Evolutionary conservation across 73 alveolate species (phyloP).

Genomic region (Uronychia binucleata): DNA sequence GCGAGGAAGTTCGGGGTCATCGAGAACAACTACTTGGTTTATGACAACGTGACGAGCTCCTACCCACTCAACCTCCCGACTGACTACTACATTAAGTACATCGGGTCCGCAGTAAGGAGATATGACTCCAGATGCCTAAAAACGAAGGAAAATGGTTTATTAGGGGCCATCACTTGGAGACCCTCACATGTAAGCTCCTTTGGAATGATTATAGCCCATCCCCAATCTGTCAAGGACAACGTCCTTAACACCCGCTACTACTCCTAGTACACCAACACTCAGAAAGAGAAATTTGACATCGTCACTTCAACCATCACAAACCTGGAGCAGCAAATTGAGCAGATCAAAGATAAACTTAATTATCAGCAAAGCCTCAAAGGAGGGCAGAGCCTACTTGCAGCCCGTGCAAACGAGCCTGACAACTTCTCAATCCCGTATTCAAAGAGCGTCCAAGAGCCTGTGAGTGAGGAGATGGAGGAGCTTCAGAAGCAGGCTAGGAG

Average conservation of each 20-base stretch:
- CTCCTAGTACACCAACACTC: conserved; percentile 73
- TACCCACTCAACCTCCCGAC: conserved; percentile 69
- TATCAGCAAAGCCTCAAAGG: conserved; percentile 52
- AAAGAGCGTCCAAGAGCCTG: conserved; percentile 31
- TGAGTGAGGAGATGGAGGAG: conserved; percentile 32
- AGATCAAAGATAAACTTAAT: conserved; percentile 57
- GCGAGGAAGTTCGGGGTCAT: conserved; percentile 55
- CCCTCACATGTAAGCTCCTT: conserved; percentile 46
- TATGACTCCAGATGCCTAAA: conserved; percentile 41
- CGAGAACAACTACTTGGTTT: conserved; percentile 49
- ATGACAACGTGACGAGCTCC: conserved; percentile 59
- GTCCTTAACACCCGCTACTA: conserved; percentile 83
- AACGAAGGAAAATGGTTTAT: conserved; percentile 83
- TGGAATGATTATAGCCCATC: conserved; percentile 48
- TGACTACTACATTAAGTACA: conserved; percentile 53
- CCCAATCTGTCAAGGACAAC: conserved; percentile 88
- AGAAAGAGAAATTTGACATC: conserved; percentile 55
- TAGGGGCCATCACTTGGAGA: conserved; percentile 89
- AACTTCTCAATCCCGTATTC: too few relatives aligned
- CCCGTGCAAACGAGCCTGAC: too few relatives aligned
- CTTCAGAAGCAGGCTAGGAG: conserved; percentile 70
- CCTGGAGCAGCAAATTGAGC: conserved; percentile 67
- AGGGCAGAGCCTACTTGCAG: conserved; percentile 50
- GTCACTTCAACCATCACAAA: conserved; percentile 76
- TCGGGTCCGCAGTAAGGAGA: conserved; percentile 26